Evolutionary conservation across 306 rosid species (phyloP).

Genomic region (Trifolium repens): DNA sequence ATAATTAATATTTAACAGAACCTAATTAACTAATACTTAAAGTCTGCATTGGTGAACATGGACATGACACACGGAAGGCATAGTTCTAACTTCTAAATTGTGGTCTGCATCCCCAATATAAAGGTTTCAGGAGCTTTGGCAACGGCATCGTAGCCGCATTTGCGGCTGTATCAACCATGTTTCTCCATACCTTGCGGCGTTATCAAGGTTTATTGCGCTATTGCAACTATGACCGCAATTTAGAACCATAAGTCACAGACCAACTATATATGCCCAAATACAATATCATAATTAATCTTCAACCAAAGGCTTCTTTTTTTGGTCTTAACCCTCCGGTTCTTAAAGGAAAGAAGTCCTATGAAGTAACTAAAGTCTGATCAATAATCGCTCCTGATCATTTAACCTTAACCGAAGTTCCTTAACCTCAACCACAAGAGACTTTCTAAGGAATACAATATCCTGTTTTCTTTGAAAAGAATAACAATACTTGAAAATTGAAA

Average conservation of each 20-base stretch:
- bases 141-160: not conserved
- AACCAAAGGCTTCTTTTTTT: not conserved
- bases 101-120: not conserved
- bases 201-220: too few species aligned
- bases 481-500: not conserved
- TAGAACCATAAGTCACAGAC: too few species aligned
- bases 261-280: conserved; percentile 4
- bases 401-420: not conserved
- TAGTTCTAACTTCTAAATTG: not conserved
- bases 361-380: not conserved
- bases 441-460: not conserved
- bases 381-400: not conserved
- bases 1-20: conserved; percentile 2
- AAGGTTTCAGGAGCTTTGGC: not conserved
- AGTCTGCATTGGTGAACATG: not conserved
- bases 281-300: conserved; percentile 7
- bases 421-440: not conserved
- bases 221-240: too few species aligned
- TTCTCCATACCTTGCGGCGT: not conserved
- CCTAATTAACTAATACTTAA: not conserved
- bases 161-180: not conserved
- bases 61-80: not conserved
- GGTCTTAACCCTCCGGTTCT: not conserved
- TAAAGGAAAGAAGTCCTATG: not conserved
- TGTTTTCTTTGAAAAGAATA: not conserved